These are phyloP conservation scores for Sonneratia caseolaris DNA, from an alignment of 345 rosid species.

Conservation along the genomic window DNA sequence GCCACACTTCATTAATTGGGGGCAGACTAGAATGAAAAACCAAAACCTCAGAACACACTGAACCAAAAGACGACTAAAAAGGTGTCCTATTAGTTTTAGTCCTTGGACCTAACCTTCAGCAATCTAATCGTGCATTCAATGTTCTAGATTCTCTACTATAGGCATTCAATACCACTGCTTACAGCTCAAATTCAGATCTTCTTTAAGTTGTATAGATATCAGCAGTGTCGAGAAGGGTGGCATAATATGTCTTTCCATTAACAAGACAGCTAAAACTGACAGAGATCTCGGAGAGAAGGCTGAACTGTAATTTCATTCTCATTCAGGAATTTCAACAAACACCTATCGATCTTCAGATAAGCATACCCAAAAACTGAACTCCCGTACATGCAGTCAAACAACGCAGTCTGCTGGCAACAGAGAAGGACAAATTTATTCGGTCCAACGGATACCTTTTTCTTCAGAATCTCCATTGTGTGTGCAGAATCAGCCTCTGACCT, in stretches of 20 bases:
- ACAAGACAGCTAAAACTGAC: background rate
- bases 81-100: background rate
- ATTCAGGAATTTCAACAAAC: conserved; percentile 11
- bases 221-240: background rate
- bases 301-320: conserved; percentile 4
- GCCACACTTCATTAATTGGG: background rate
- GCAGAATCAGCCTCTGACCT: conserved; percentile 1
- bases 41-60: background rate
- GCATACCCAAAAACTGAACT: background rate
- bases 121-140: background rate
- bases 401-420: background rate
- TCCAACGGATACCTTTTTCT: conserved; percentile 25
- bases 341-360: background rate
- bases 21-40: background rate
- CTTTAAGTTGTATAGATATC: too few relatives aligned
- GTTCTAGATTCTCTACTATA: background rate
- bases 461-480: conserved; percentile 16
- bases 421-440: background rate
- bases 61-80: background rate
- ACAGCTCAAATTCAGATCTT: too few relatives aligned
- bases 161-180: too few relatives aligned
- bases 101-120: background rate
- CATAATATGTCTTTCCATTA: background rate
- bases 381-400: background rate
- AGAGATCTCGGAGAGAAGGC: background rate